Evolutionary conservation across 2,329 filamentous ascomycete species (phyloP), one percentile per base, ranked within the genome.

Genomic region (Elsinoe perseae): DNA sequence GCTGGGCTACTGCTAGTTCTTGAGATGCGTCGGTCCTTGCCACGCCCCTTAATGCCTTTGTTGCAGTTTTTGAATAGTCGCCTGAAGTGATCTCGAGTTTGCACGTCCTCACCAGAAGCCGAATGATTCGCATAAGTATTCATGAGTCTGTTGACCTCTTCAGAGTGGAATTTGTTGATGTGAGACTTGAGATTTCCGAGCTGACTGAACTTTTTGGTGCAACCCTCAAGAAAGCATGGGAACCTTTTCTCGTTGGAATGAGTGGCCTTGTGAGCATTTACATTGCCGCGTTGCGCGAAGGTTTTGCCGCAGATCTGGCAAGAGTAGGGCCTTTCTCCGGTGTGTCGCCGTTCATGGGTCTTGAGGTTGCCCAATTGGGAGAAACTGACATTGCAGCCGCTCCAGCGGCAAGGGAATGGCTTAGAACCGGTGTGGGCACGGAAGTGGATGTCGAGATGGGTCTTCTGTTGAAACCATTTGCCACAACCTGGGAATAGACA

Each of bases 41-140:
- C 93, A 44, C 93, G 84, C 9, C 93, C 93, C 72, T 96, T 97
- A 76, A 97, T 96, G 1, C 93, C 93, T 71, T 95, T 95, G 79
- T 97, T 97, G 73, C 87, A 91, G 73, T 97, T 95, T 76, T 95
- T 95, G 79, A 95, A 96, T n/a, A 95, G 77, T 0, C 79, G 79
- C 3, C 84, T 80, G 67, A 97, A 93, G 73, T 95, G 95, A 63
- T 86, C 81, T 76, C 87, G 89, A 52, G 96, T 76, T 58, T 89
- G 85, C 4, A 77, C 73, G 34, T 85, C 80, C n/a, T 76, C 77
- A 54, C 84, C 79, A 16, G 53, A 25, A 20, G 6, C 6, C 2
- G 23, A n/a, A n/a, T n/a, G 30, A 27, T 46, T 36, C 36, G 9
- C 16, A n/a, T 10, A 10, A 21, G 25, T 9, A 42, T 75, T 64